Conservation (phyloP, 805 yeast genomes). For the Metschnikowia bowlesiae region DNA sequence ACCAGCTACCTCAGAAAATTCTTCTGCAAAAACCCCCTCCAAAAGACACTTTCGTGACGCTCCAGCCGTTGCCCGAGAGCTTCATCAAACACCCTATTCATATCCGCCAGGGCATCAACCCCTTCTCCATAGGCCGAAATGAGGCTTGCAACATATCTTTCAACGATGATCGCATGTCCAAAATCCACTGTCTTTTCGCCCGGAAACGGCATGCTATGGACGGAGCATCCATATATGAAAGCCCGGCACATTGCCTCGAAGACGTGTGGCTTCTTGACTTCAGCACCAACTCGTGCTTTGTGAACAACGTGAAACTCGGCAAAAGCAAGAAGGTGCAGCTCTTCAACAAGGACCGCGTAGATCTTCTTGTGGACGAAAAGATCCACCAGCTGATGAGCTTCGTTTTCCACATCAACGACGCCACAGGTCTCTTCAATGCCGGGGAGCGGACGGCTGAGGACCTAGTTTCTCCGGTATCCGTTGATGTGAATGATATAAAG, state of each 20-base stretch:
- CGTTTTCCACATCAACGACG: conserved; percentile 49
- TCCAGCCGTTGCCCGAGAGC: conserved; percentile 49
- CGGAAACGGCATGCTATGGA: conserved; percentile 58
- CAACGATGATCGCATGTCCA: conserved; percentile 74
- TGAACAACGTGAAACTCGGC: conserved; percentile 57
- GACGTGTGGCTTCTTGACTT: conserved; percentile 78
- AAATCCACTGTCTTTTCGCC: conserved; percentile 70
- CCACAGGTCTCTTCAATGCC: conserved; percentile 59
- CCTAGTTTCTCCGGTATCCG: conserved; percentile 23
- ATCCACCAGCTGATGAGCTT: conserved; percentile 52
- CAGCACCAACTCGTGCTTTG: conserved; percentile 74
- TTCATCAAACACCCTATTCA: conserved; percentile 44
- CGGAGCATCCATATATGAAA: conserved; percentile 50
- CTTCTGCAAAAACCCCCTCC: conserved; percentile 27
- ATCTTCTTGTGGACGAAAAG: conserved; percentile 58
- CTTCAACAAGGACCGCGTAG: conserved; percentile 60
- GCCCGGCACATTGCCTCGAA: conserved; percentile 69
- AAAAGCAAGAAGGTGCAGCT: conserved; percentile 59
- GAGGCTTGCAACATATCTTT: conserved; percentile 57
- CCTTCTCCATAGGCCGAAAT: conserved; percentile 71
- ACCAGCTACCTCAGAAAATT: too few species aligned
- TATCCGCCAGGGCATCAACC: conserved; percentile 63
- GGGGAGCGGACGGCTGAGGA: conserved; percentile 29
- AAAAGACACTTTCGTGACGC: conserved; percentile 58
- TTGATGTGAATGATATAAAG: conserved; percentile 25